These are phyloP conservation scores for Aureobasidium sp. DNA, from an alignment of 2,329 filamentous ascomycete genomes.

Conservation along the genomic window DNA sequence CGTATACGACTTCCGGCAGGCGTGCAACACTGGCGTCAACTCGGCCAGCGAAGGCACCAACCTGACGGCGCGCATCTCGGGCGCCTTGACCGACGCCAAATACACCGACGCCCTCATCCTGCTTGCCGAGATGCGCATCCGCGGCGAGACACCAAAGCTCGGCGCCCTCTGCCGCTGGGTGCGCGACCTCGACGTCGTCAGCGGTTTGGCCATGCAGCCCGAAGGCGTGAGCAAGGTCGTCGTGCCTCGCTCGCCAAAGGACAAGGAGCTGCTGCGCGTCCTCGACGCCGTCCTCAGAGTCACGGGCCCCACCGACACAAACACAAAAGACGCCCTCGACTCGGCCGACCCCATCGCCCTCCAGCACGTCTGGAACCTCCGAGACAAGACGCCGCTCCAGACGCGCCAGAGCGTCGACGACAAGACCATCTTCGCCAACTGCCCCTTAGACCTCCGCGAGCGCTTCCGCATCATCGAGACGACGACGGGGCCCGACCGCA, in stretches of 20 bases:
- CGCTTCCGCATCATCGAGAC: constrained; percentile 52
- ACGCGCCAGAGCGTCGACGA: constrained; percentile 52
- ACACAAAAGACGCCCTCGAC: constrained; percentile 25
- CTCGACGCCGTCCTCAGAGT: constrained; percentile 57
- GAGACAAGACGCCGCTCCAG: constrained; percentile 34
- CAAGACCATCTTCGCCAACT: constrained; percentile 41
- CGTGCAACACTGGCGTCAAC: constrained; percentile 58
- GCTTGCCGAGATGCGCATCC: constrained; percentile 60
- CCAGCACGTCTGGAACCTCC: constrained; percentile 53
- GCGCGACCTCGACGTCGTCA: constrained; percentile 59
- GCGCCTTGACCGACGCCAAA: constrained; percentile 55
- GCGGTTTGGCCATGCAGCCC: constrained; percentile 51
- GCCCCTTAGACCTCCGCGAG: constrained; percentile 30
- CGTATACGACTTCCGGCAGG: constrained; percentile 60
- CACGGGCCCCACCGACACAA: constrained; percentile 51
- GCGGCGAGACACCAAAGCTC: constrained; percentile 56
- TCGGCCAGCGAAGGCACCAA: constrained; percentile 43
- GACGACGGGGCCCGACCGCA: constrained; percentile 50
- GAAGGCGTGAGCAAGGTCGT: constrained; percentile 31
- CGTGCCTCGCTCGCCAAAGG: constrained; percentile 34
- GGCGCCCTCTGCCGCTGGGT: constrained; percentile 66
- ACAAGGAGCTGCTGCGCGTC: constrained; percentile 50
- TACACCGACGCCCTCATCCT: constrained; percentile 57
- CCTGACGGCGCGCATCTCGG: constrained; percentile 58
- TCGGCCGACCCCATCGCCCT: constrained; percentile 45